Evolutionary conservation across 352 stramenopile genomes (phyloP).

Genomic region (Globisporangium iwayamae): DNA sequence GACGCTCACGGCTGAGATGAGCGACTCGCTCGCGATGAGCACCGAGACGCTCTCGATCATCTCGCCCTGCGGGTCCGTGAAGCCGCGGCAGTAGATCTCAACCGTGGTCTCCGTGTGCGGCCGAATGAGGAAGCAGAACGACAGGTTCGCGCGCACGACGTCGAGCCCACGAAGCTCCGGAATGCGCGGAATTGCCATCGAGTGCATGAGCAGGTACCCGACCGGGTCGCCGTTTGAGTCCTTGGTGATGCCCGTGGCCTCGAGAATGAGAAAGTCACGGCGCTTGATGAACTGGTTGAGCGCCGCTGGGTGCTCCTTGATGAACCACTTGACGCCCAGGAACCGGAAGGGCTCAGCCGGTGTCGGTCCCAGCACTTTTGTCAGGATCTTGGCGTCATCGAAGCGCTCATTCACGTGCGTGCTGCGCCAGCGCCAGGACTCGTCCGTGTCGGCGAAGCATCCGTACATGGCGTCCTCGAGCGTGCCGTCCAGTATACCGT

Average conservation of each 20-base stretch:
- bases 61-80: conserved; percentile 37
- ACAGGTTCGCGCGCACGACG: conserved; percentile 34
- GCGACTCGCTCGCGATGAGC: conserved; percentile 28
- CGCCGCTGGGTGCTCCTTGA: conserved; percentile 10
- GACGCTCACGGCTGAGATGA: conserved; percentile 22
- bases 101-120: conserved; percentile 19
- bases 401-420: conserved; percentile 17
- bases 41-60: not conserved
- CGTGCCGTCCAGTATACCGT: conserved; percentile 14
- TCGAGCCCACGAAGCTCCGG: conserved; percentile 21
- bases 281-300: conserved; percentile 32
- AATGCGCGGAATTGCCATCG: conserved; percentile 22
- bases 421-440: conserved; percentile 15
- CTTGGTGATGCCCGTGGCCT: conserved; percentile 41
- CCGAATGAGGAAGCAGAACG: conserved; percentile 35
- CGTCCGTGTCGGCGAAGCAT: conserved; percentile 17
- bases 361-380: conserved; percentile 13
- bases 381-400: conserved; percentile 15
- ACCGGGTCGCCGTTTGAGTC: conserved; percentile 32
- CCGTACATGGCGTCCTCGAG: conserved; percentile 21
- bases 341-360: conserved; percentile 15
- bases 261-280: conserved; percentile 46
- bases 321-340: conserved; percentile 19
- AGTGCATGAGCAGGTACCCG: conserved; percentile 32
- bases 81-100: conserved; percentile 49